Evolutionary conservation across 2,329 filamentous ascomycete genomes (phyloP), one percentile per base, ranked within the genome.

Genomic region (Elsinoe perseae): DNA sequence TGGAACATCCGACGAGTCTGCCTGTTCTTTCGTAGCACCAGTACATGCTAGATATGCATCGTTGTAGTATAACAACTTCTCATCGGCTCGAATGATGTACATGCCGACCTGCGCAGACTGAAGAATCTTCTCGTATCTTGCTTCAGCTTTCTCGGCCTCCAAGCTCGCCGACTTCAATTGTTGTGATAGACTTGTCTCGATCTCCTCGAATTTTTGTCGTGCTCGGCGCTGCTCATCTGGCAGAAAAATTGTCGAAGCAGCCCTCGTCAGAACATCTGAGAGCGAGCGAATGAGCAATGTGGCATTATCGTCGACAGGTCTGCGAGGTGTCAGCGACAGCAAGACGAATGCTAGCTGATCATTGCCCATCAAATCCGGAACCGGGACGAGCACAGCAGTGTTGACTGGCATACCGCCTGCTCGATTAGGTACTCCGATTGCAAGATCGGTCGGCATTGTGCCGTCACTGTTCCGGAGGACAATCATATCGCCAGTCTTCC

Each of bases 61-160:
- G 18, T 56, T 56, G 42, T 56, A 44, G 40, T 56, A 56, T 2
- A 56, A 23, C 2, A 56, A 16, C 27, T 56, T 32, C 25, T 56
- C 53, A 27, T 56, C 42, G 6, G 53, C 23, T 28, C 42, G 38
- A 20, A 56, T 44, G 23, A 56, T 44, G 21, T 44, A 56, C 53
- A 75, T 75, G 1, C 68, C 72, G 3, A 73, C 65, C 3, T 72
- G 70, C 4, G 69, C 64, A 4, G 68, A 62, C 38, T 70, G 67
- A 2, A 72, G 71, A 60, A 75, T 70, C 3, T 69, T 62, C 16
- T 69, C 65, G 44, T 75, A 74, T 20, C 67, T 65, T 2, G 69
- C 65, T 43, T 73, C 72, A 6, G 65, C 69, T 8, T 67, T 59
- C 56, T 67, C 66, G 1, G 65, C 65, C 44, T 68, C 61, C 12